Conservation (phyloP, 2,329 filamentous ascomycete species). For the Aspergillus fumigatiaffinis region DNA sequence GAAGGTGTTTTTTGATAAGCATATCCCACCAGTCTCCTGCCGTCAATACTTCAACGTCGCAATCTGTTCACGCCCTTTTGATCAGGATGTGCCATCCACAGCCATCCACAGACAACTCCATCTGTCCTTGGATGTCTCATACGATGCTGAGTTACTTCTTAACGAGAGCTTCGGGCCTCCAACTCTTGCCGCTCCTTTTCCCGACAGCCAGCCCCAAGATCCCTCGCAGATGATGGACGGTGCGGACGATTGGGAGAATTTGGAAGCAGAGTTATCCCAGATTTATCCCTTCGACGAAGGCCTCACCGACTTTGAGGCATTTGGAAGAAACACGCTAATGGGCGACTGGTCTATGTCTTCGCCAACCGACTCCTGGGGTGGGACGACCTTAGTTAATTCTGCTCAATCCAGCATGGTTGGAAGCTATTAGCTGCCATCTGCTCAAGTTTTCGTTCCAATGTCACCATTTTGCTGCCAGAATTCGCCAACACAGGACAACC, state of each 20-base stretch:
- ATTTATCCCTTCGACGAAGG: neutral
- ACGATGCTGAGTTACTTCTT: neutral
- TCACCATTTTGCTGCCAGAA: too few relatives aligned
- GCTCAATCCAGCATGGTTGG: neutral
- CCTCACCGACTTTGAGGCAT: neutral
- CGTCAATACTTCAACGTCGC: conserved; percentile 2
- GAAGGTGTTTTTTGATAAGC: neutral
- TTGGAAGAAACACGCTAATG: neutral
- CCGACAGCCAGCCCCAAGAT: neutral
- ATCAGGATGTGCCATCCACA: neutral
- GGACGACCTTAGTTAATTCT: neutral
- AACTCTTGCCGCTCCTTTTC: neutral
- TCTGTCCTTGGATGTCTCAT: neutral
- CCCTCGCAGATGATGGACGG: neutral
- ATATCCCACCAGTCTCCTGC: conserved; percentile 6
- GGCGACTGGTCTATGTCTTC: neutral
- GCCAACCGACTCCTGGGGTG: neutral
- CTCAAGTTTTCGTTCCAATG: neutral
- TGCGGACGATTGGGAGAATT: neutral
- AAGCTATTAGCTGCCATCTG: neutral
- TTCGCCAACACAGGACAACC: too few relatives aligned
- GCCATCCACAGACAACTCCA: neutral
- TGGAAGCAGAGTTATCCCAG: neutral
- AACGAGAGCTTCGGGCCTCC: neutral
- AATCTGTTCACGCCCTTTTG: neutral